Percentiles rank a stretch among this genome's conserved stretches.
These are phyloP conservation scores for Globisporangium paddicum DNA, from an alignment of 352 stramenopile genomes.

Conservation along the genomic window DNA sequence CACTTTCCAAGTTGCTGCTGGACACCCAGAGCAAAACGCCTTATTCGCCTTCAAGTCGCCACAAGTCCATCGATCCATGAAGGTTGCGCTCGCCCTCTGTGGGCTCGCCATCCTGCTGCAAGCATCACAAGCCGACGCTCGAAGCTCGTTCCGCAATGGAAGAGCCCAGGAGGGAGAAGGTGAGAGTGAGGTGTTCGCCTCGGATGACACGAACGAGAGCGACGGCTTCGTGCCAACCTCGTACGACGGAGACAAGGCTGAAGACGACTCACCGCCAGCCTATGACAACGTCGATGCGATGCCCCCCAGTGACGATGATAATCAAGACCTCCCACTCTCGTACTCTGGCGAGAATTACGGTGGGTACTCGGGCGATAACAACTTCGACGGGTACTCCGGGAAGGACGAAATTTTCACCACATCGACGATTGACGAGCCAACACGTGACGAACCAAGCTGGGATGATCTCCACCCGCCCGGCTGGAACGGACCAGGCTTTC, in stretches of 20 bases:
- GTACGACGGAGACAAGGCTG: too few relatives aligned
- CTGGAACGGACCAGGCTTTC: not conserved
- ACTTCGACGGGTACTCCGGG: not conserved
- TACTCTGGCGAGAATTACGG: not conserved
- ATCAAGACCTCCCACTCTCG: too few relatives aligned
- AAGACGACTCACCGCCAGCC: too few relatives aligned
- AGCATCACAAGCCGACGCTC: not conserved
- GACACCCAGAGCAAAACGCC: too few relatives aligned
- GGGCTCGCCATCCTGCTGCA: not conserved
- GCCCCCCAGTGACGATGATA: too few relatives aligned
- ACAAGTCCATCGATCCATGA: not conserved
- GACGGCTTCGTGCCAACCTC: not conserved
- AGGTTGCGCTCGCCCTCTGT: slow-evolving; percentile 1
- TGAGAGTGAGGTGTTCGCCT: not conserved
- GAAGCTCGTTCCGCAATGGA: not conserved
- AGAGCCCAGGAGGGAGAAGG: not conserved
- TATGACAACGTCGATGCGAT: too few relatives aligned
- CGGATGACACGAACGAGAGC: not conserved
- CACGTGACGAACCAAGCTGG: not conserved
- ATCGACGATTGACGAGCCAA: too few relatives aligned
- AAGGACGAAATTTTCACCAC: not conserved
- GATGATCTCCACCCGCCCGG: not conserved
- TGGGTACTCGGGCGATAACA: not conserved
- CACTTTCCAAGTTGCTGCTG: not conserved
- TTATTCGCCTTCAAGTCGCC: not conserved